Evolutionary conservation across 305 asterid species (phyloP).

Genomic region (Solanum chacoense): DNA sequence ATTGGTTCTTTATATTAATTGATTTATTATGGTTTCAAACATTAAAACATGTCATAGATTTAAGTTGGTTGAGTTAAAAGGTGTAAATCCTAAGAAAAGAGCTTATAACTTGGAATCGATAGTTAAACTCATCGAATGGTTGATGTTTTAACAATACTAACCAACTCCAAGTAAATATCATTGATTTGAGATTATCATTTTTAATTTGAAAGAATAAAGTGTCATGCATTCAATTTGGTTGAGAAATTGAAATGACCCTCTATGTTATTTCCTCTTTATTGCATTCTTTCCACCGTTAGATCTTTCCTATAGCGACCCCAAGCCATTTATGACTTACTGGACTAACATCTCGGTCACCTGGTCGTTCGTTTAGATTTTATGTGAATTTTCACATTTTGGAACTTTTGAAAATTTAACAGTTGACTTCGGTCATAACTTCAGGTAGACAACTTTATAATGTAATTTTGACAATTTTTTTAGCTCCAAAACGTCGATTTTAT

Average conservation of each 20-base stretch:
- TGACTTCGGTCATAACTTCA: background rate
- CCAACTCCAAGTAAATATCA: background rate
- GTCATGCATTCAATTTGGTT: background rate
- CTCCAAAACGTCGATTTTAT: too few relatives aligned
- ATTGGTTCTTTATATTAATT: background rate
- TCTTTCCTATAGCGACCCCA: background rate
- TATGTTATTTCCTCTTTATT: background rate
- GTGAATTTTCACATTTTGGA: background rate
- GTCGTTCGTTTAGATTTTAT: too few relatives aligned
- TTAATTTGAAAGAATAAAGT: too few relatives aligned
- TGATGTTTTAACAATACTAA: background rate
- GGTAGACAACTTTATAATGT: background rate
- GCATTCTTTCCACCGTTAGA: too few relatives aligned
- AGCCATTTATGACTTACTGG: background rate
- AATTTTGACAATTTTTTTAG: background rate
- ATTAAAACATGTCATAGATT: too few relatives aligned
- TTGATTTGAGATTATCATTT: background rate
- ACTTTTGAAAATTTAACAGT: too few relatives aligned
- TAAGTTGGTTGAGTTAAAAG: background rate
- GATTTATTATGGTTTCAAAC: background rate
- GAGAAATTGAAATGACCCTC: background rate
- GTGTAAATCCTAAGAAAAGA: background rate
- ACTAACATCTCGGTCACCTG: background rate
- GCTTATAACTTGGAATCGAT: too few relatives aligned
- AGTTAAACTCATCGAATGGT: background rate